Conservation (phyloP, 441 rosid genomes). For the Syzygium malaccense region DNA sequence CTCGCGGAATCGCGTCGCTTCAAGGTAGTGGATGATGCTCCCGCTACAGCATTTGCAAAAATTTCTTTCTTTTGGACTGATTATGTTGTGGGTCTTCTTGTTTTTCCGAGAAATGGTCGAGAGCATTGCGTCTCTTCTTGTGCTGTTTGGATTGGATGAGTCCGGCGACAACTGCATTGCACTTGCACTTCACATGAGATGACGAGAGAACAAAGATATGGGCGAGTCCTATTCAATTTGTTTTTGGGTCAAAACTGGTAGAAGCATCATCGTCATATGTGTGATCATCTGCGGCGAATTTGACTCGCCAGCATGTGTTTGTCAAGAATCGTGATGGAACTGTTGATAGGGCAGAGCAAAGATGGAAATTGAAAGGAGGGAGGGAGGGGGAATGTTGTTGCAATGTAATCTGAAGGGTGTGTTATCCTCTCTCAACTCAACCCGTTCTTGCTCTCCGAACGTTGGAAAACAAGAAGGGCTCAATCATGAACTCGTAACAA, state of each 20-base stretch:
- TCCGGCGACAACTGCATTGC: not conserved
- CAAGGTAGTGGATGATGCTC: conserved; percentile 33
- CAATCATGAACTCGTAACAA: not conserved
- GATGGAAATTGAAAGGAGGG: not conserved
- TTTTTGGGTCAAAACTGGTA: not conserved
- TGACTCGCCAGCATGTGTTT: not conserved
- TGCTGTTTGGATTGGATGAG: not conserved
- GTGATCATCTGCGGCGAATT: not conserved
- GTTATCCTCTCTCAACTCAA: not conserved
- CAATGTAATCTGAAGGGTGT: not conserved
- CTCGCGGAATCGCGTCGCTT: conserved; percentile 62
- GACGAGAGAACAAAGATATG: not conserved
- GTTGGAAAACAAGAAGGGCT: not conserved
- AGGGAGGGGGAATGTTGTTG: not conserved
- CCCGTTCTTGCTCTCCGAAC: not conserved
- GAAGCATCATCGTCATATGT: not conserved
- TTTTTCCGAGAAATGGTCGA: not conserved
- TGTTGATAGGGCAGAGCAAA: not conserved
- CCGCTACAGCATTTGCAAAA: not conserved
- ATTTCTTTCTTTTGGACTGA: not conserved
- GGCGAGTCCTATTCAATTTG: not conserved
- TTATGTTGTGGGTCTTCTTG: not conserved
- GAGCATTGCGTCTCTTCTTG: not conserved
- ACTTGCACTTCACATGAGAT: not conserved
- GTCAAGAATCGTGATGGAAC: not conserved